phyloP scores from a whole-genome alignment of 495 filamentous ascomycete species.

The Trichodelitschia bisporula region DNA sequence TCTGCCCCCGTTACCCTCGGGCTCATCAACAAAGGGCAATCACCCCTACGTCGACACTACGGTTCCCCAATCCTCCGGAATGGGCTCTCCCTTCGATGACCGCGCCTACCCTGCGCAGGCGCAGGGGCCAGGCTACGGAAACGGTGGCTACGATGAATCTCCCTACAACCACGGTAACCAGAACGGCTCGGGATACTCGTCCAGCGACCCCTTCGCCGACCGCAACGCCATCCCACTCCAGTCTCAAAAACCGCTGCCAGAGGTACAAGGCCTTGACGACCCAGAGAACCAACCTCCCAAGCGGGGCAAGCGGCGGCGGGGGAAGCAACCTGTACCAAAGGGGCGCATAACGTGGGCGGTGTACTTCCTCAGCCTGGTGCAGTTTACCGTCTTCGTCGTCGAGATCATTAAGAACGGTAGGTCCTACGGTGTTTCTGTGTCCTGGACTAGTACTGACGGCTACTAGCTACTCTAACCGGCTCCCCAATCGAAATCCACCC shows the following conservation, averaged over 20 bases:
- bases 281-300: slow-evolving; percentile 8
- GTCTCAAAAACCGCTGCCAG: slow-evolving; percentile 9
- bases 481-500: slow-evolving; percentile 71
- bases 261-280: slow-evolving; percentile 11
- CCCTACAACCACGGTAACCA: not conserved
- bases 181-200: slow-evolving; percentile 11
- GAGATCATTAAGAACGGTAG: slow-evolving; percentile 65
- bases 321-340: slow-evolving; percentile 25
- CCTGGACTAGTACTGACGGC: slow-evolving; percentile 16
- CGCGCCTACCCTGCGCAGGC: slow-evolving; percentile 27
- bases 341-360: slow-evolving; percentile 58
- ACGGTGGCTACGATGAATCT: no score
- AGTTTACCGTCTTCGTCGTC: slow-evolving; percentile 71
- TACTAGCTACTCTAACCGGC: slow-evolving; percentile 30
- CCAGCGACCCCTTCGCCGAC: slow-evolving; percentile 27
- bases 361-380: slow-evolving; percentile 51
- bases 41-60: slow-evolving; percentile 11
- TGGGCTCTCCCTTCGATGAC: slow-evolving; percentile 34
- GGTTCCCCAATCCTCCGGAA: slow-evolving; percentile 5
- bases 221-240: slow-evolving; percentile 40
- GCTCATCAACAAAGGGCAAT: no score
- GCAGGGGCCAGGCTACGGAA: not conserved
- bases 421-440: slow-evolving; percentile 7
- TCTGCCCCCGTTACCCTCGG: no score
- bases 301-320: slow-evolving; percentile 19